Evolutionary conservation across 768 basidiomycete species (phyloP).

Genomic region (Gyrodon lividus): DNA sequence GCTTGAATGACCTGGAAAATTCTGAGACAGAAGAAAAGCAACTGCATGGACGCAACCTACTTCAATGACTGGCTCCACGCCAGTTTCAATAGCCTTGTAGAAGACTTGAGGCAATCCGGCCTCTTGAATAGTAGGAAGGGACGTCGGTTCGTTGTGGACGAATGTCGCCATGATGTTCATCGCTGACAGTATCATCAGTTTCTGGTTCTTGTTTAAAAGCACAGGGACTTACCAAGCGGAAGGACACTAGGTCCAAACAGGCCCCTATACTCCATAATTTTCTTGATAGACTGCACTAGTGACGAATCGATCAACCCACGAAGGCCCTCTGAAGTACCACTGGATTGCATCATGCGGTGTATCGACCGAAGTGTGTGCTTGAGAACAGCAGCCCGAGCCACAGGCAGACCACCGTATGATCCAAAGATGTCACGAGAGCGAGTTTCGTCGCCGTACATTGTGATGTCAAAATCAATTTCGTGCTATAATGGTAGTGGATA

Average conservation of each 20-base stretch:
- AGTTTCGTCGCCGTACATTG: conserved; percentile 48
- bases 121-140: conserved; percentile 90
- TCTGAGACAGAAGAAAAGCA: not conserved
- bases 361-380: conserved; percentile 90
- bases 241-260: conserved; percentile 87
- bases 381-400: conserved; percentile 74
- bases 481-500: conserved; percentile 40
- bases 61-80: conserved; percentile 86
- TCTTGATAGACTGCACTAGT: conserved; percentile 80
- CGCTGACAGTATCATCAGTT: conserved; percentile 37
- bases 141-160: conserved; percentile 98
- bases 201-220: not conserved
- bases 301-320: conserved; percentile 92
- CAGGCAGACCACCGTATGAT: conserved; percentile 62
- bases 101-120: conserved; percentile 85
- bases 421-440: conserved; percentile 46
- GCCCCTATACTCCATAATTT: conserved; percentile 77
- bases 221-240: conserved; percentile 62
- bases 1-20: conserved; percentile 77
- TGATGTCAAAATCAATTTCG: conserved; percentile 66
- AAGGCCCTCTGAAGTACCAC: conserved; percentile 91
- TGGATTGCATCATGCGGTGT: conserved; percentile 96
- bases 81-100: conserved; percentile 80
- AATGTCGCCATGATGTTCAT: conserved; percentile 97
- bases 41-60: conserved; percentile 37